Evolutionary conservation across 2,329 filamentous ascomycete species (phyloP), one percentile per base, ranked within the genome.

Genomic region (Mycogone perniciosa): DNA sequence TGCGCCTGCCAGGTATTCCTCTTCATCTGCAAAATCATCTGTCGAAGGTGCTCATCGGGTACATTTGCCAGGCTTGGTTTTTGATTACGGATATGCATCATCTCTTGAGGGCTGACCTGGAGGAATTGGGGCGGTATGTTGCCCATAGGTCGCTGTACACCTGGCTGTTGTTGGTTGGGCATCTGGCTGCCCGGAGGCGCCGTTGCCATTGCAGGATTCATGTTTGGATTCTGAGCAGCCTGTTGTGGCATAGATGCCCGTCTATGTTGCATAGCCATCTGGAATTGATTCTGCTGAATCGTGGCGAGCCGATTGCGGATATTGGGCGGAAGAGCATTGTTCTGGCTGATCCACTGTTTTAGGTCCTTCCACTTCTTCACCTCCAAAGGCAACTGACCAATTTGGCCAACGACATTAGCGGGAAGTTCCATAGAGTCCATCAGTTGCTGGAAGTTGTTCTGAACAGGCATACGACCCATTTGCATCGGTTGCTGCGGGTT

Each of bases 361-460:
- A 78, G 61, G 4, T 76, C 72, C 11, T 64, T 64, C 76, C 76
- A 79, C 54, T 74, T 78, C 60, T 75, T 76, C 5, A 75, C 58
- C 0, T 76, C 72, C 0, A 64, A 58, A 2, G 73, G 72, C 3
- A 75, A 51, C 20, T 60, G 61, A 9, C 46, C 58, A 4, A 67
- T 59, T 10, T 64, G 58, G 10, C 20, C 52, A 7, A 70, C 54
- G 5, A 75, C 57, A 10, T 64, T 60, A 2, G 60, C 56, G 1
- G 74, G 74, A 1, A 79, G 54, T 8, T 78, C 75, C 71, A 78
- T 71, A 7, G 57, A 65, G 52, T 78, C 75, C 71, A 78, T 76
- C 52, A 72, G 61, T 1, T 57, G 53, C 44, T 70, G 65, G 6
- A 70, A 62, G 4, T 60, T 59, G 43, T 58, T 64, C 13, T 59